Percentiles rank a stretch among this genome's conserved stretches.
phyloP scores from a whole-genome alignment of 2,329 filamentous ascomycete genomes.

The Aspergillus neotritici region DNA sequence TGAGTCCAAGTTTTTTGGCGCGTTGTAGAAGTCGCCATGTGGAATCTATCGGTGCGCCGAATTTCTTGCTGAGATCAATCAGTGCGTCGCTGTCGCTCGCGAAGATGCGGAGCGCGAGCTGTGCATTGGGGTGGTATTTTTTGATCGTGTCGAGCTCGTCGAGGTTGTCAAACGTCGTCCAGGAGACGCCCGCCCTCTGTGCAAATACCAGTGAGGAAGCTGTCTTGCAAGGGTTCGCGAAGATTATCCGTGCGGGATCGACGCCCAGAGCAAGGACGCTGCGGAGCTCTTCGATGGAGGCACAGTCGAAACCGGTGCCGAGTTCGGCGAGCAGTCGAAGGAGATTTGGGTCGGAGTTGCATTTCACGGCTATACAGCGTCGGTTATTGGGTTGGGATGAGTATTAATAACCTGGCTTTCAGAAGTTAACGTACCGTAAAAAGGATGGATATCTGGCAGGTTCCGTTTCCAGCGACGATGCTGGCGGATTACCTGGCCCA shows the following conservation, averaged over 20 bases:
- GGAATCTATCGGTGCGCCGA: not conserved
- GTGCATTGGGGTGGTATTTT: constrained; percentile 15
- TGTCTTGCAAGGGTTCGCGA: constrained; percentile 25
- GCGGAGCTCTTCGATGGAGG: constrained; percentile 22
- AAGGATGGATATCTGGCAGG: constrained; percentile 16
- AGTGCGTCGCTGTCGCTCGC: constrained; percentile 4
- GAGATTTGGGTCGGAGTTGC: constrained; percentile 22
- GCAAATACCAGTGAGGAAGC: constrained; percentile 17
- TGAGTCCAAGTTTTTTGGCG: constrained; percentile 18
- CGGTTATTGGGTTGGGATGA: not conserved
- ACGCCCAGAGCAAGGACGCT: constrained; percentile 20
- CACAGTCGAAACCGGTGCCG: constrained; percentile 25
- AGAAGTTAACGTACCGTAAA: constrained; percentile 15
- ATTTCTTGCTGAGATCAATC: constrained; percentile 6
- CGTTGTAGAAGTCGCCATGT: constrained; percentile 11
- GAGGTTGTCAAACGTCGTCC: constrained; percentile 25
- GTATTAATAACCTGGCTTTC: not conserved
- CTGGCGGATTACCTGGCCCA: constrained; percentile 10
- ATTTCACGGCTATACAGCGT: constrained; percentile 22
- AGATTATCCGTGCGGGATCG: constrained; percentile 22
- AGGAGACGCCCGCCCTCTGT: constrained; percentile 10
- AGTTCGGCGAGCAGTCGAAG: constrained; percentile 20
- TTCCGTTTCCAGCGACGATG: constrained; percentile 15
- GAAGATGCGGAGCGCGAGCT: constrained; percentile 18
- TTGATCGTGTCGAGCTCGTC: constrained; percentile 24